Conservation (phyloP, 106 monocot species). For the Dioscorea dumetorum region DNA sequence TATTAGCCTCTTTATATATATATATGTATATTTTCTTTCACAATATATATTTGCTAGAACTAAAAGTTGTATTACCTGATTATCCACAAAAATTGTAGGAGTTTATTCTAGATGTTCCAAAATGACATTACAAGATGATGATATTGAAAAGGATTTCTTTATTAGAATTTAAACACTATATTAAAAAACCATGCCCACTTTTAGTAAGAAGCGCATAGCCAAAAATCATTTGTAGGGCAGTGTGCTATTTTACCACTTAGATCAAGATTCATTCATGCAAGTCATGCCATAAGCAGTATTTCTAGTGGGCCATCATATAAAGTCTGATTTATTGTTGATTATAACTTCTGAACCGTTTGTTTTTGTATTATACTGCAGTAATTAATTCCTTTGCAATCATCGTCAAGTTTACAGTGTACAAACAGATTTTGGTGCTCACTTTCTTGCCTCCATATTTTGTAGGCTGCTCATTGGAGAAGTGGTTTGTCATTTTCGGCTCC, state of each 20-base stretch:
- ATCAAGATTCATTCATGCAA: not conserved
- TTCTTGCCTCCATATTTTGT: not conserved
- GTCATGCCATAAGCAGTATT: too few species aligned
- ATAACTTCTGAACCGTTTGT: too few species aligned
- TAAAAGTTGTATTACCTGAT: too few species aligned
- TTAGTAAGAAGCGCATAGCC: not conserved
- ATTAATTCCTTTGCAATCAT: too few species aligned
- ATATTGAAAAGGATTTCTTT: not conserved
- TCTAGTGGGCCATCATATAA: too few species aligned
- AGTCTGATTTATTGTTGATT: not conserved
- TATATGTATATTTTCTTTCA: not conserved
- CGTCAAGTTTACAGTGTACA: not conserved
- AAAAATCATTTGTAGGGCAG: not conserved
- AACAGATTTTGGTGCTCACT: not conserved
- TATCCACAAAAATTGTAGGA: not conserved
- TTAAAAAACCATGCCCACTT: not conserved
- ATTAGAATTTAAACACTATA: not conserved
- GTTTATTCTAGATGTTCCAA: not conserved
- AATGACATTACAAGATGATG: not conserved
- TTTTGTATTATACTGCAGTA: too few species aligned
- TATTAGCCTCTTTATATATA: not conserved
- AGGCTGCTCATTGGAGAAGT: constrained; percentile 26
- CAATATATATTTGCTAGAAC: too few species aligned
- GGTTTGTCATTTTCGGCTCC: constrained; percentile 8
- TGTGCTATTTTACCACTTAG: not conserved